Evolutionary conservation across 2,329 filamentous ascomycete species (phyloP), one percentile per base, ranked within the genome.

Genomic region (Colletotrichum echinochloae): DNA sequence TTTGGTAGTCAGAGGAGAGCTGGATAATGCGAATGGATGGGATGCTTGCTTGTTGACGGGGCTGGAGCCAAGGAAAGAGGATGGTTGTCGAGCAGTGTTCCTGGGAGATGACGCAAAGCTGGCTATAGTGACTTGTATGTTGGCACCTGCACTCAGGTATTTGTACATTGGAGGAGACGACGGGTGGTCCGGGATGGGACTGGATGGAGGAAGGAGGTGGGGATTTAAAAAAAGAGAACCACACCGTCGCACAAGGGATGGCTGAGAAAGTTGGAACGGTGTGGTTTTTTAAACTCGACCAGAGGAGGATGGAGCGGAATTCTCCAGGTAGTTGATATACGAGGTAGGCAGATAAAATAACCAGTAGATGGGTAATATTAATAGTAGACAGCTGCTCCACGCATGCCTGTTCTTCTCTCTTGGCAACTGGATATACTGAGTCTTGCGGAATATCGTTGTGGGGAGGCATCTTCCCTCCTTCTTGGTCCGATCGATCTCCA

Each of bases 251-350:
- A 44, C 28, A 56, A 39, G 37, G 37, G 37, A 64, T 37, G 39
- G 46, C 28, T 39, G 37, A 30, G 48, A 60, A 55, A 66, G 55
- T 63, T 57, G 65, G 65, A 63, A 60, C 37, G 59, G 44, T 23
- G 26, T 60, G 46, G 9, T 57, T 67, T 67, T 60, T 55, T 57
- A 70, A 67, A 52, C 64, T 67, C 52, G 55, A 64, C 59, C 68
- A 63, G 57, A 52, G 59, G 57, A 71, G 51, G 64, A 54, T 64
- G 64, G 52, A 68, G 64, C 68, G 68, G 59, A 23, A 35, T 68
- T 68, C 51, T 63, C 14, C 18, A 51, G 11, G 16, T 41, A 41
- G 20, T 44, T 44, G 18, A 44, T 1, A 44, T 44, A n/a, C 41
- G 11, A 44, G 41, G 41, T 44, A 12, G 41, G 41, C 5, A 46